Evolutionary conservation across 2,329 filamentous ascomycete genomes (phyloP), one percentile per base, ranked within the genome.

Genomic region (Apiospora koreana): DNA sequence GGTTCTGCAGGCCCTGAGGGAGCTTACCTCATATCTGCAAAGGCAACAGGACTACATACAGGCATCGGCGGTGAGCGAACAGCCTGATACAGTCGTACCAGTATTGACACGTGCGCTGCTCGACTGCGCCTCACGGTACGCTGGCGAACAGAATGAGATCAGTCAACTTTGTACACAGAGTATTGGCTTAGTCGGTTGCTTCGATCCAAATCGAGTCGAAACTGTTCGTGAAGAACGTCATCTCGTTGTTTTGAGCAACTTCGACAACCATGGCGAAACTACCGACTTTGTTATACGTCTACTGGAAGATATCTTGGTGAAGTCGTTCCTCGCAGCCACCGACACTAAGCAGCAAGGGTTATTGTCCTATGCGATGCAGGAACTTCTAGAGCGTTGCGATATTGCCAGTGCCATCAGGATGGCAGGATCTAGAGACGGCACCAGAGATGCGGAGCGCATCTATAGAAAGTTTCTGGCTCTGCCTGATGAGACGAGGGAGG

Each of bases 331-430:
- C 58, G 97, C 95, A 1, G 93, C 94, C 1, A 96, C 93, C 0
- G 97, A 98, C 78, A 93, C 94, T 2, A 91, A 90, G 73, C 87
- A 94, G 7, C 96, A 98, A 80, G 95, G 94, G 0, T 97, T 97
- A 78, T 86, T 99, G 23, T 95, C 95, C 1, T 99, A 93, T 80
- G 93, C 92, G 1, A 98, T 99, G 91, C 96, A 99, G 80, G 92
- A 97, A 76, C 86, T 98, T 50, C 86, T 98, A 3, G 91, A 91
- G 62, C 90, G 92, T 74, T 94, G 93, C 76, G 91, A 92, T 38
- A 91, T 98, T 76, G 90, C 86, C 71, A 84, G 87, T 14, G 88
- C 87, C 0, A 86, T 84, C 68, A 80, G 79, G 41, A 80, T 81
- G 78, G 80, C 82, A 46, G 81, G 82, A 3, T 79, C 80, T 0